Percentiles rank a stretch among this genome's conserved stretches.
Evolutionary conservation across 2,329 filamentous ascomycete genomes (phyloP).

Genomic region (Hymenoscyphus linearis): DNA sequence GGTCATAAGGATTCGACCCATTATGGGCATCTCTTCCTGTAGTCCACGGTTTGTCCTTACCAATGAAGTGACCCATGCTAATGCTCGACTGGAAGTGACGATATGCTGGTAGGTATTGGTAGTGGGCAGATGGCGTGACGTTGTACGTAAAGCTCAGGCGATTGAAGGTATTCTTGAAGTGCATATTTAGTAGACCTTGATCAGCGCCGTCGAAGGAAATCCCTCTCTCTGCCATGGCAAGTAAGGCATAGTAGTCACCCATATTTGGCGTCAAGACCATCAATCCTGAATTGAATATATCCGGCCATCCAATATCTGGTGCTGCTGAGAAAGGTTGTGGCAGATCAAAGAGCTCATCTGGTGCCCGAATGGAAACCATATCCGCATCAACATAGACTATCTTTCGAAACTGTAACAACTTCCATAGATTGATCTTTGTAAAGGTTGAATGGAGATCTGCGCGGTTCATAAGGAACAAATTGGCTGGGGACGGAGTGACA

Average conservation of each 20-base stretch:
- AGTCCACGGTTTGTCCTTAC: constrained; percentile 83
- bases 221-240: constrained; percentile 76
- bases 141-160: constrained; percentile 94
- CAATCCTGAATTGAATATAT: constrained; percentile 96
- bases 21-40: constrained; percentile 51
- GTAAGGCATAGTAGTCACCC: constrained; percentile 80
- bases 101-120: constrained; percentile 96
- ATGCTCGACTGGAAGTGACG: constrained; percentile 87
- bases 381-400: constrained; percentile 96
- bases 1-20: constrained; percentile 64
- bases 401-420: constrained; percentile 79
- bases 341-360: constrained; percentile 83
- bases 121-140: constrained; percentile 91
- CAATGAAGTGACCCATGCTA: constrained; percentile 91
- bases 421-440: constrained; percentile 95
- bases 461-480: constrained; percentile 88
- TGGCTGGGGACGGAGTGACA: constrained; percentile 69
- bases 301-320: constrained; percentile 96
- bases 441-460: constrained; percentile 87
- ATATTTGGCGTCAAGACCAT: constrained; percentile 86
- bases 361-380: constrained; percentile 81
- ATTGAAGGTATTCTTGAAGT: constrained; percentile 80
- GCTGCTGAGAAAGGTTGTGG: constrained; percentile 61
- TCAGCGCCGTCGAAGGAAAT: constrained; percentile 97
- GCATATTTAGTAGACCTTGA: constrained; percentile 91